Percentiles rank a stretch among this genome's conserved stretches.
These are phyloP conservation scores for Centella asiatica DNA, from an alignment of 129 eudicot species.

Conservation along the genomic window DNA sequence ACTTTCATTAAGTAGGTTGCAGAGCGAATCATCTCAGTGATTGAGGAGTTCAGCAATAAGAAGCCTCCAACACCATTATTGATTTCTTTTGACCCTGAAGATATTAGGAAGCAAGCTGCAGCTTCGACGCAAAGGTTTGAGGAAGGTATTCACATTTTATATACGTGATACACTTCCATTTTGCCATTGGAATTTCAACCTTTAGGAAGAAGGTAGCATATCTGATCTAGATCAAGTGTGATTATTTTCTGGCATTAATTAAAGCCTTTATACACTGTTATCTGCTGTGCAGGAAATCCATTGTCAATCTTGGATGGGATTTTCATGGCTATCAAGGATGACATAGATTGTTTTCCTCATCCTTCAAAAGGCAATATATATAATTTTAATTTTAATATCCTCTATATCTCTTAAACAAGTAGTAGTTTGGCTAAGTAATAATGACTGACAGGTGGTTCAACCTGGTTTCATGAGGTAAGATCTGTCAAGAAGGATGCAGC, in stretches of 20 bases:
- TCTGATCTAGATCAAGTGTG: background rate
- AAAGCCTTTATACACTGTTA: background rate
- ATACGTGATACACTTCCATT: background rate
- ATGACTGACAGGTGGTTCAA: constrained; percentile 63
- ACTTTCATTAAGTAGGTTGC: constrained; percentile 46
- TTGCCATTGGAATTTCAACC: background rate
- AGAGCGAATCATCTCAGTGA: constrained; percentile 59
- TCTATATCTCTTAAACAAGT: constrained; percentile 5
- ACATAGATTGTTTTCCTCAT: constrained; percentile 84
- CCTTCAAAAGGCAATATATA: constrained; percentile 59
- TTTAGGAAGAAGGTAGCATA: background rate
- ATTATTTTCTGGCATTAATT: background rate
- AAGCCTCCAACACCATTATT: constrained; percentile 65
- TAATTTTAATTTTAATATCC: constrained; percentile 6
- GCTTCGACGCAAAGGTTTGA: constrained; percentile 85
- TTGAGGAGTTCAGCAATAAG: constrained; percentile 65
- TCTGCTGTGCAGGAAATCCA: constrained; percentile 62
- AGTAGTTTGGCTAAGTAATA: constrained; percentile 16
- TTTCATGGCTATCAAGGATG: constrained; percentile 95
- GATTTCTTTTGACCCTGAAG: constrained; percentile 73
- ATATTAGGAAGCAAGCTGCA: constrained; percentile 89
- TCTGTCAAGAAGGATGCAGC: constrained; percentile 68
- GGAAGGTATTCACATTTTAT: constrained; percentile 45
- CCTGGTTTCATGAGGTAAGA: constrained; percentile 84
- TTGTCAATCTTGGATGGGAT: constrained; percentile 84